Base-by-base conservation (phyloP, 1,284 basidiomycete species). In the Moesziomyces antarcticus region DNA sequence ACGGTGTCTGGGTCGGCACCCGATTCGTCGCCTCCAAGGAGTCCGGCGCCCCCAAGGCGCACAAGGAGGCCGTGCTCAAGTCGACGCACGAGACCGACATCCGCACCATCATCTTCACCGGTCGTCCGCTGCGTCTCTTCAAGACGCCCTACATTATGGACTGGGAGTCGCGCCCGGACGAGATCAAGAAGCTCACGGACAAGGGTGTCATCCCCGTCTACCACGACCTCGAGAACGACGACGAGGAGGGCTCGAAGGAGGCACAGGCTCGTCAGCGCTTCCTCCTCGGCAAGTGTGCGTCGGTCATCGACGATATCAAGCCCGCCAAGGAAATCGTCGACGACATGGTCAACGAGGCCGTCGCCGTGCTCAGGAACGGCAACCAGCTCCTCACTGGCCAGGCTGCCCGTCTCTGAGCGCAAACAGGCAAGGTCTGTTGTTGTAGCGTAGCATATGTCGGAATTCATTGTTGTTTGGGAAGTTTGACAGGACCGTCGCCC, bases 61-160 rank as follows among this genome's bases (percentile, higher is more conserved):
- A 81, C 74, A 80, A 81, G 73, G 77, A 81, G 45, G 78, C 76
- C 33, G 72, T 81, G 22, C 63, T 81, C 51, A 79, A 72, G 56
- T 73, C 75, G 30, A 80, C 70, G 5, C 79, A 81, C 68, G 79
- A 81, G 51, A 77, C 73, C 49, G 79, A 81, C 50, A 62, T 79
- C 33, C 68, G 79, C 21, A 79, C 77, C 37, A 75, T 80, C 69
- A 80, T 80, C 67, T 80, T 79, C 64, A 84, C 81, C 22, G 94
- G 94, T 22, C 90, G 94, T 30, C 94, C 94, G 13, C 86, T 97
- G 74, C 89, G 93, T 44, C 91, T 73, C 3, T 73, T 56, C 62
- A 74, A 70, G 59, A 74, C 74, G 3, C 61, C 60, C 20, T 81
- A 81, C 69, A 75, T 81, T 24, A 30, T 60, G 40, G 75, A 75